Conservation (phyloP, 225 moss, liverwort and hornwort species). For the Thuidium tamariscinum region DNA sequence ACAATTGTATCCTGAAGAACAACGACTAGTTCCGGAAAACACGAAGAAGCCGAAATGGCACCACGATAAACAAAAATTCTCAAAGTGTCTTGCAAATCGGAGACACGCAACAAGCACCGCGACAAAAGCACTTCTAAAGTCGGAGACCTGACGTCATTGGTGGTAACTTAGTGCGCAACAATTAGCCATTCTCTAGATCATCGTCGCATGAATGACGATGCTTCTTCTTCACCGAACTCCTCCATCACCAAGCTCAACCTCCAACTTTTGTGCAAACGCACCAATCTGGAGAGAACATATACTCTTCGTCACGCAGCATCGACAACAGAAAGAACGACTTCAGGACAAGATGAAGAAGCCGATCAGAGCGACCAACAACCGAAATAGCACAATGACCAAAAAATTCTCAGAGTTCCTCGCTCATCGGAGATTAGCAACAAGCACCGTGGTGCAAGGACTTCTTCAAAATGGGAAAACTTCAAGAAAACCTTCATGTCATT, state of each 20-base stretch:
- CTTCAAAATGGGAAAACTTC: background rate
- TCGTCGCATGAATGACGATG: background rate
- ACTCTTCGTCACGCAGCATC: background rate
- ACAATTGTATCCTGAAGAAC: background rate
- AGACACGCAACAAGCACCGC: background rate
- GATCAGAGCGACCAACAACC: background rate
- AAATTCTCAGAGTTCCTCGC: background rate
- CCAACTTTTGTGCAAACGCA: background rate
- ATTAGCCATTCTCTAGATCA: background rate
- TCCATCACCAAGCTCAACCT: background rate
- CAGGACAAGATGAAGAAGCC: background rate
- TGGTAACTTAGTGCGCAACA: background rate
- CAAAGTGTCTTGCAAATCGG: background rate
- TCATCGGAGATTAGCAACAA: background rate
- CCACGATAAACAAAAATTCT: background rate
- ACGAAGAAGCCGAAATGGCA: background rate
- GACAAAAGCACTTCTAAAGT: background rate
- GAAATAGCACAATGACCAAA: background rate
- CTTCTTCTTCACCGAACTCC: background rate
- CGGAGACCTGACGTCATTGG: background rate
- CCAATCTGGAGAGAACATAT: background rate
- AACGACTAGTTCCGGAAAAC: background rate
- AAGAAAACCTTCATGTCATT: background rate
- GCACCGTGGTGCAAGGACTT: background rate
- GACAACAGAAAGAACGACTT: background rate